Evolutionary conservation across 768 basidiomycete species (phyloP), one percentile per base, ranked within the genome.

Genomic region (Termitomyces sp.): DNA sequence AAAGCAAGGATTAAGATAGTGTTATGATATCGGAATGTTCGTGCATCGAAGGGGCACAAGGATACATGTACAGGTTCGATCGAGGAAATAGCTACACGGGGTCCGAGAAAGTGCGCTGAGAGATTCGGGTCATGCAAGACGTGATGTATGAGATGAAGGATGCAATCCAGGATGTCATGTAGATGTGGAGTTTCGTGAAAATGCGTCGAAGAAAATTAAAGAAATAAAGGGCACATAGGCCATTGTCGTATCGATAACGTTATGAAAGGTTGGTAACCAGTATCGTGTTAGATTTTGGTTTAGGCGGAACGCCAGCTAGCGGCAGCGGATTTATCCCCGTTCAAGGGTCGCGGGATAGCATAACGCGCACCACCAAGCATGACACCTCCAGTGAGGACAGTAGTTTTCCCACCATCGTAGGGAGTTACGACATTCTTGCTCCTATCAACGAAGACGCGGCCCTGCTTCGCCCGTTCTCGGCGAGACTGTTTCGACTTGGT

Each of bases 401-500:
- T 91, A 50, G 90, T 92, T 79, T 90, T 91, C 59, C 90, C 90
- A 53, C 89, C 89, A 61, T 92, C 89, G 63, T 92, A 92, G 63
- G 88, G 87, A 44, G 89, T 91, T 58, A 91, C 87, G 42, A 88
- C 87, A 51, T 71, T 90, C 76, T 85, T 91, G 64, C 84, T 71
- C 20, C 76, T 81, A 69, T 92, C 90, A 52, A 92, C 69, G 65
- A 79, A 90, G 61, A 91, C 86, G 58, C 82, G 83, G 22, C 80
- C 80, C 66, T 86, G 85, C 58, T 85, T 79, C 9, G 82, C 81
- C 47, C 78, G 80, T 68, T 90, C 88, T 56, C 88, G 81, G 52
- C 86, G 85, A 22, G 86, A 87, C 52, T 80, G 76, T 65, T 80
- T 81, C 59, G 63, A 63, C 50, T 73, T 70, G 41, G 66, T 58